Evolutionary conservation across 768 basidiomycete genomes (phyloP), one percentile per base, ranked within the genome.

Genomic region (Daedaleopsis sinensis): DNA sequence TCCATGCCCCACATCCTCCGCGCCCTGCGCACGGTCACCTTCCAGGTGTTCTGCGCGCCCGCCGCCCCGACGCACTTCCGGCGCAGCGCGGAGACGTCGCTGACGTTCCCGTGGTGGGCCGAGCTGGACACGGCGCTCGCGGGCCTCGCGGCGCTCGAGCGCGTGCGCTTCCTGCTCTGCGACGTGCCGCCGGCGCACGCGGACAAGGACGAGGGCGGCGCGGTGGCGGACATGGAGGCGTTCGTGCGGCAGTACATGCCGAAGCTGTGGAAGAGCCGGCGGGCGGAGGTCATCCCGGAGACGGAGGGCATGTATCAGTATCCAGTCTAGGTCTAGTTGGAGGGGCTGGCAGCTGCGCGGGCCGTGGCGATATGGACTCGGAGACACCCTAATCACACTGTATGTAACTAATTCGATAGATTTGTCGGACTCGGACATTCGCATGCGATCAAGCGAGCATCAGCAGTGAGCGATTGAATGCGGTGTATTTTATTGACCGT

Each of bases 1-100:
- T 35, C 52, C 13, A 9, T 37, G 4, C 52, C 3, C 21, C 36
- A 19, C 12, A 37, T 37, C 11, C 38, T 39, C 13, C 52, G 36
- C 37, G 37, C 38, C n/a, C 38, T 53, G 19, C 36, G 21, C n/a
- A 37, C n/a, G 36, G 38, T 53, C 37, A 42, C 52, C 19, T 53
- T 53, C 52, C 52, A 53, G 52, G 21, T 53, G 1, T 53, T 53
- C 52, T n/a, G 10, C 52, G 52, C 52, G 2, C 4, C 52, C 19
- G 52, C 37, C 1, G 52, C 52, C 52, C 52, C 38, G 38, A 15
- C 16, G 11, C 18, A 53, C 47, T 49, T 49, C 47, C 47, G 47
- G 47, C 47, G 47, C 47, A 49, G 47, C 15, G 47, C 47, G 21
- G 47, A 49, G 23, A 23, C 47, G 47, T 23, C 47, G 11, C 39